phyloP scores from a whole-genome alignment of 2,329 filamentous ascomycete species.

The Penicillium hordei region DNA sequence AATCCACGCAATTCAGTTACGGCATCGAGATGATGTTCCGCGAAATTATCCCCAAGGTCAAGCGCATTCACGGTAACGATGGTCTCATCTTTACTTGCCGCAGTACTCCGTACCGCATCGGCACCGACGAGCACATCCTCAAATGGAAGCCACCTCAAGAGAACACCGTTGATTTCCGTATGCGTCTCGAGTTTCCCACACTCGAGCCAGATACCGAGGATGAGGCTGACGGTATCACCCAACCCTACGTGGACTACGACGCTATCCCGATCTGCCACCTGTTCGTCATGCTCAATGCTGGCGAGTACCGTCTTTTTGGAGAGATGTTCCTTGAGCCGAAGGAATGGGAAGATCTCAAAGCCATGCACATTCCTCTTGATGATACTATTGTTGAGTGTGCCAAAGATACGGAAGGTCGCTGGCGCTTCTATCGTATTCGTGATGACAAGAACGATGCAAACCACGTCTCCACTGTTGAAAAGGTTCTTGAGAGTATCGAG shows the following conservation, averaged over 20 bases:
- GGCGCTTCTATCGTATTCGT: slow-evolving; percentile 85
- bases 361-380: slow-evolving; percentile 71
- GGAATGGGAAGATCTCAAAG: slow-evolving; percentile 84
- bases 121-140: slow-evolving; percentile 88
- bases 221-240: slow-evolving; percentile 62
- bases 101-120: slow-evolving; percentile 78
- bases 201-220: slow-evolving; percentile 69
- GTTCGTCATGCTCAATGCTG: slow-evolving; percentile 65
- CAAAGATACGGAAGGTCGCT: slow-evolving; percentile 70
- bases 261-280: slow-evolving; percentile 72
- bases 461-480: slow-evolving; percentile 78
- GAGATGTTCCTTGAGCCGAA: slow-evolving; percentile 67
- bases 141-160: slow-evolving; percentile 98
- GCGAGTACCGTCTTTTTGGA: slow-evolving; percentile 65
- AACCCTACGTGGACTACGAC: slow-evolving; percentile 74
- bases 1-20: slow-evolving; percentile 86
- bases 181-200: slow-evolving; percentile 72
- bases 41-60: slow-evolving; percentile 75
- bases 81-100: slow-evolving; percentile 97
- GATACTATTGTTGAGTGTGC: slow-evolving; percentile 88
- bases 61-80: slow-evolving; percentile 79
- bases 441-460: slow-evolving; percentile 94
- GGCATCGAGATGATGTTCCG: slow-evolving; percentile 90
- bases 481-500: slow-evolving; percentile 84
- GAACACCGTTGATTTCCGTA: slow-evolving; percentile 90